A percentile compares a stretch with the other conserved stretches of the same genome.
Evolutionary conservation across 305 asterid genomes (phyloP).

Genomic region (Nicotiana rustica): DNA sequence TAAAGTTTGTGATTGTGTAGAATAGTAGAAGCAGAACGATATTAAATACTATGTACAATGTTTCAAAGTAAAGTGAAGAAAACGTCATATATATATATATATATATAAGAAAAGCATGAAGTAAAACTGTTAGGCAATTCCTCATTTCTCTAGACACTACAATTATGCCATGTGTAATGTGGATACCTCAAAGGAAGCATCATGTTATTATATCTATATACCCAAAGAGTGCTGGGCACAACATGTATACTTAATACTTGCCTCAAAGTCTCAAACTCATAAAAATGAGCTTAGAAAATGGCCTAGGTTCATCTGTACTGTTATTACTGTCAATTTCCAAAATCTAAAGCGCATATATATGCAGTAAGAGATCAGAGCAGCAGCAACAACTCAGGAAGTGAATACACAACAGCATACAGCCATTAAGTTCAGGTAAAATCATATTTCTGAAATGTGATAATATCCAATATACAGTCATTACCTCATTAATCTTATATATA

Average conservation of each 20-base stretch:
- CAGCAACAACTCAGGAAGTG: background rate
- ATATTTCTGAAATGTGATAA: background rate
- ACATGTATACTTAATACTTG: background rate
- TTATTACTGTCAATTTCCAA: no score
- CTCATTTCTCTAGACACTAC: background rate
- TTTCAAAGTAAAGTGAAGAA: conserved; percentile 20
- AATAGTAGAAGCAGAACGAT: background rate
- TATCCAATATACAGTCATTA: no score
- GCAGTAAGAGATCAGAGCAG: background rate
- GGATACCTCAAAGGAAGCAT: background rate
- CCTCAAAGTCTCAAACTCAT: background rate
- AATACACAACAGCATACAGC: background rate
- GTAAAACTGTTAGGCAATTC: background rate
- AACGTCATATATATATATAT: background rate
- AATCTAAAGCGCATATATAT: background rate
- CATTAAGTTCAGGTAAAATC: conserved; percentile 15
- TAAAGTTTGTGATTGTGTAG: background rate
- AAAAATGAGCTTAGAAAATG: background rate
- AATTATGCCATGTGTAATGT: conserved; percentile 22
- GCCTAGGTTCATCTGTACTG: no score
- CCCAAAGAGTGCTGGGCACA: background rate
- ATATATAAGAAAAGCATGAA: background rate
- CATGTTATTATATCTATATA: background rate
- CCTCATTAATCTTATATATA: no score
- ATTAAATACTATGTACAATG: background rate